Conservation (phyloP, 2,329 filamentous ascomycete species). For the Colletotrichum lini region DNA sequence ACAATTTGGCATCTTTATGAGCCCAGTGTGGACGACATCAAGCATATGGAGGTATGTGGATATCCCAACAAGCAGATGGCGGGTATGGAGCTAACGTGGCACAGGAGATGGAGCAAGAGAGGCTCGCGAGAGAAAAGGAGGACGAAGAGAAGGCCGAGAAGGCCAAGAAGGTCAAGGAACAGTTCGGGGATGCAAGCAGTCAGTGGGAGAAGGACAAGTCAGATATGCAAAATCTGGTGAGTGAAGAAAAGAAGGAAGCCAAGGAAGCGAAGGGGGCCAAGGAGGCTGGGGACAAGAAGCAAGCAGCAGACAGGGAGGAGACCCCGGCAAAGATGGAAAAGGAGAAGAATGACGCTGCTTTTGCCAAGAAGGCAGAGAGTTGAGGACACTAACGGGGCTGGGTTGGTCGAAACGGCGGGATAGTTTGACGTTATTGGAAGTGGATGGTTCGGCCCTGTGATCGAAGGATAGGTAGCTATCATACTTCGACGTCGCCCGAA, state of each 20-base stretch:
- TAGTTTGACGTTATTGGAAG: neutral
- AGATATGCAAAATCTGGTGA: constrained; percentile 78
- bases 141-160: constrained; percentile 81
- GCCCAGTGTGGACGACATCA: constrained; percentile 96
- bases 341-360: constrained; percentile 5
- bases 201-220: constrained; percentile 95
- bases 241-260: constrained; percentile 36
- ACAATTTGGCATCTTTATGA: constrained; percentile 99
- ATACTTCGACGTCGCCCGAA: neutral
- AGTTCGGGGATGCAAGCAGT: constrained; percentile 81
- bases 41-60: constrained; percentile 86
- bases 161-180: constrained; percentile 82
- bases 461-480: neutral
- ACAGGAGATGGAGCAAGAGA: constrained; percentile 93
- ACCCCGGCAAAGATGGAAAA: constrained; percentile 33
- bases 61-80: neutral
- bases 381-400: neutral
- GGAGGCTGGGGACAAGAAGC: constrained; percentile 39
- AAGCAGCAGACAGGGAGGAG: constrained; percentile 38
- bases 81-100: constrained; percentile 38
- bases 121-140: constrained; percentile 83
- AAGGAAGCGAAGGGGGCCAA: constrained; percentile 41
- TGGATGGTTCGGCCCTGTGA: neutral
- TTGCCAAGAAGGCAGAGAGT: constrained; percentile 27
- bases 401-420: neutral